A percentile compares a stretch with the other conserved stretches of the same genome.
phyloP scores from a whole-genome alignment of 306 rosid species.

The Prinsepia uniflora region DNA sequence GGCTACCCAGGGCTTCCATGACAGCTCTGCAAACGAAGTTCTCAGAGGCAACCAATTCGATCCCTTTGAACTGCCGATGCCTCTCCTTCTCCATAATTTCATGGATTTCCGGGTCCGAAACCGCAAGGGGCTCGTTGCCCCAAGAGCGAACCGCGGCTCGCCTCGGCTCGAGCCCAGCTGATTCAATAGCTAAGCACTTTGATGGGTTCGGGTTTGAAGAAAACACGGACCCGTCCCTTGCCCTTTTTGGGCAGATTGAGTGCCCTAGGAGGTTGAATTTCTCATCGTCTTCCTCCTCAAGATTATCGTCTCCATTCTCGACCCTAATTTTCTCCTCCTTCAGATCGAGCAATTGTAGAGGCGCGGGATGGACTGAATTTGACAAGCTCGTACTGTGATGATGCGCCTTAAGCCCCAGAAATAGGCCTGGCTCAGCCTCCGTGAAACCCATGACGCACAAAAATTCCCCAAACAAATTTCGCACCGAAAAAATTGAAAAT shows the following conservation, averaged over 20 bases:
- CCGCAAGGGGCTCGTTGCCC: slow-evolving; percentile 61
- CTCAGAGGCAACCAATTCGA: slow-evolving; percentile 83
- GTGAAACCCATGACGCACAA: slow-evolving; percentile 35
- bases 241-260: slow-evolving; percentile 47
- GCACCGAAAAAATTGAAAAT: too few relatives aligned
- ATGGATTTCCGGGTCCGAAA: slow-evolving; percentile 68
- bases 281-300: slow-evolving; percentile 33
- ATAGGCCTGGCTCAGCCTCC: slow-evolving; percentile 50
- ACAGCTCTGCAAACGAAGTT: slow-evolving; percentile 81
- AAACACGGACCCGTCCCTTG: slow-evolving; percentile 32
- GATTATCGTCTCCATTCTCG: slow-evolving; percentile 31
- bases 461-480: not conserved
- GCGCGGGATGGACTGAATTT: slow-evolving; percentile 21
- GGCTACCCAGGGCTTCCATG: slow-evolving; percentile 88
- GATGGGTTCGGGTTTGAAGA: slow-evolving; percentile 21
- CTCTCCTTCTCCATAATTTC: slow-evolving; percentile 72
- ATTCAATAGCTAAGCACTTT: slow-evolving; percentile 44
- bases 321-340: slow-evolving; percentile 33
- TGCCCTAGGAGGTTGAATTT: slow-evolving; percentile 56
- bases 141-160: slow-evolving; percentile 43
- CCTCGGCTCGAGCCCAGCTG: slow-evolving; percentile 30
- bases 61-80: slow-evolving; percentile 60
- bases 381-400: slow-evolving; percentile 25
- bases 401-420: slow-evolving; percentile 50
- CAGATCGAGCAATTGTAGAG: slow-evolving; percentile 33